Base-by-base conservation (phyloP, 2,329 filamentous ascomycete genomes). In the Metarhizium sp. region DNA sequence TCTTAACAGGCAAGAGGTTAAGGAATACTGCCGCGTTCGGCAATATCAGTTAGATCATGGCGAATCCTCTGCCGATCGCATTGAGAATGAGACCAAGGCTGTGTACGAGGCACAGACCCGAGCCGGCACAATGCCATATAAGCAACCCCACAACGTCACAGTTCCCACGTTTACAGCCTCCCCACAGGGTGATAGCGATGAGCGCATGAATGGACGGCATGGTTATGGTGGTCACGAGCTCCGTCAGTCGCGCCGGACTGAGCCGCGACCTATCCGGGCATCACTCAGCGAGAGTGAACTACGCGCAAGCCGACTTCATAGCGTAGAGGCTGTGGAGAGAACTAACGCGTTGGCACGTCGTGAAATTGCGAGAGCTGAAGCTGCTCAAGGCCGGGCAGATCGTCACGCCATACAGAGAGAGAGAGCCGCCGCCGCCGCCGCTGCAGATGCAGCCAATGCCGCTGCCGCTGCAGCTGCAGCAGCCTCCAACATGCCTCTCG, bases 11-110 rank as follows among this genome's bases (percentile, higher is more conserved):
- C 71, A 74, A 1, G 81, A 86, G 59, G 73, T 86, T 51, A 85
- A 85, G 64, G 82, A 86, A 61, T 86, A 85, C 59, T 80, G 79
- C 52, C 80, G 82, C 18, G 75, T 86, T 43, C 78, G 82, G 4
- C 81, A 85, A 62, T 74, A 69, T 49, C 81, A 85, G 59, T 67
- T 84, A 0, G 80, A 84, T 50, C 68, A 70, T 5, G 78, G 76
- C 29, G 82, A 85, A 65, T 65, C 63, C 0, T 64, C 73, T 0
- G 74, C 75, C 0, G 73, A 82, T 2, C 73, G 75, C 18, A 62
- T 67, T 4, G 66, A 67, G 1, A 84, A 85, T 60, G 79, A 82
- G 60, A 68, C 66, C 2, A 71, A 73, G 53, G 81, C 81, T 1
- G 78, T 81, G 0, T 68, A 66, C 7, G 76, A 81, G 25, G 79